These are phyloP conservation scores for Schwanniomyces vanrijiae DNA, from an alignment of 805 yeast species.

Conservation along the genomic window DNA sequence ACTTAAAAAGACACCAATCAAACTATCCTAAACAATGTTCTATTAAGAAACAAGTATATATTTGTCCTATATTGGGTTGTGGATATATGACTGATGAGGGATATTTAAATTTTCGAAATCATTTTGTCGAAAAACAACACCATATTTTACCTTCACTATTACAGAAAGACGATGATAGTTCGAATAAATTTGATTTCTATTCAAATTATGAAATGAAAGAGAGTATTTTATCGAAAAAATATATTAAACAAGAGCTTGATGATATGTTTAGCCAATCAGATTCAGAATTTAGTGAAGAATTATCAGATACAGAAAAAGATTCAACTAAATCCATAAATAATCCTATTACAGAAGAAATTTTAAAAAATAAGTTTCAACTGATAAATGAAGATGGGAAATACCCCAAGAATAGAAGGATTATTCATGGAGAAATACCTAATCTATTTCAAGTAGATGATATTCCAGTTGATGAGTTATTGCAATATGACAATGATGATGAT, in stretches of 20 bases:
- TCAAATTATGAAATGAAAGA: background rate
- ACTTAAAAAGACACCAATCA: slow-evolving; percentile 18
- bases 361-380: too few species aligned
- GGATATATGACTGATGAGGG: slow-evolving; percentile 36
- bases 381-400: too few species aligned
- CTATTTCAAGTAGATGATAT: background rate
- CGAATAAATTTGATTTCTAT: background rate
- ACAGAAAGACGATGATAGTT: background rate
- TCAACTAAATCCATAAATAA: too few species aligned
- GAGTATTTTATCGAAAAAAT: background rate
- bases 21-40: slow-evolving; percentile 23
- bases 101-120: slow-evolving; percentile 28
- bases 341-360: too few species aligned
- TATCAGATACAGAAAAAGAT: background rate
- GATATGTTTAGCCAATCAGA: slow-evolving; percentile 5
- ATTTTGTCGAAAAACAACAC: slow-evolving; percentile 22
- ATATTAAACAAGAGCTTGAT: slow-evolving; percentile 4
- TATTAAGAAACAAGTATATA: slow-evolving; percentile 26
- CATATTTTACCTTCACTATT: slow-evolving; percentile 7
- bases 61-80: slow-evolving; percentile 42
- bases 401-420: background rate
- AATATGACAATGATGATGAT: background rate
- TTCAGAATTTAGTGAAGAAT: background rate
- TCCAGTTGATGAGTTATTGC: background rate
- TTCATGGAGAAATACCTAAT: background rate